Base-by-base conservation (phyloP, 805 yeast genomes). In the Wickerhamomyces hampshirensis region DNA sequence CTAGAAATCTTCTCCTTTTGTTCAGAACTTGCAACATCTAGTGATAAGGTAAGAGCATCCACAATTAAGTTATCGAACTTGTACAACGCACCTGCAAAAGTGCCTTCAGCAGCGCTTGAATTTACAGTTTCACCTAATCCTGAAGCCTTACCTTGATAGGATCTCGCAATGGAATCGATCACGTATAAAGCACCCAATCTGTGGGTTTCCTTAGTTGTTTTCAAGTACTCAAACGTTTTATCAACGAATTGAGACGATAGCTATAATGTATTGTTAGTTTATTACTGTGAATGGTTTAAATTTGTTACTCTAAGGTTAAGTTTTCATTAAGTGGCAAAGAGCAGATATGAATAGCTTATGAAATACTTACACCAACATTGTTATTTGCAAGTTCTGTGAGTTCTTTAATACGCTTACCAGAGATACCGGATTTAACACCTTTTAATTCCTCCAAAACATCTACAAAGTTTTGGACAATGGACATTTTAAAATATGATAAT, bases 391-490 rank as follows among this genome's bases (percentile, higher is more conserved):
- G 59, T 39, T 84, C 83, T 31, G 91, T 84, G 56, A 89, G 68
- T 54, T 80, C 80, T 60, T 85, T 85, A 62, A 91, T 93, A 66
- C 96, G 87, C 38, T 95, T 79, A 30, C 98, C 98, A 19, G 97
- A 88, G 35, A 91, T 93, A 42, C 98, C 98, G 12, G 96, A 76
- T 61, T 80, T 82, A 50, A 83, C 63, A 5, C 73, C 68, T 44
- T 56, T 64, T 35, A 68, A 62, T 38, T 68, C 67, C 43, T 62
- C 63, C 50, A 68, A 54, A 44, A 66, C 58, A 37, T 55, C 61
- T 58, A 62, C 63, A 47, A 67, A 65, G 36, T 58, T 58, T 28
- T 40, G 32, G 44, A 56, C 48, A 23, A 53, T 52, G 11, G 57
- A 53, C 59, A 53, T 56, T 26, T 5, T 43, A 35, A 11, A 21